phyloP scores from a whole-genome alignment of 2,329 filamentous ascomycete genomes.

The Trichoderma arundinaceum region DNA sequence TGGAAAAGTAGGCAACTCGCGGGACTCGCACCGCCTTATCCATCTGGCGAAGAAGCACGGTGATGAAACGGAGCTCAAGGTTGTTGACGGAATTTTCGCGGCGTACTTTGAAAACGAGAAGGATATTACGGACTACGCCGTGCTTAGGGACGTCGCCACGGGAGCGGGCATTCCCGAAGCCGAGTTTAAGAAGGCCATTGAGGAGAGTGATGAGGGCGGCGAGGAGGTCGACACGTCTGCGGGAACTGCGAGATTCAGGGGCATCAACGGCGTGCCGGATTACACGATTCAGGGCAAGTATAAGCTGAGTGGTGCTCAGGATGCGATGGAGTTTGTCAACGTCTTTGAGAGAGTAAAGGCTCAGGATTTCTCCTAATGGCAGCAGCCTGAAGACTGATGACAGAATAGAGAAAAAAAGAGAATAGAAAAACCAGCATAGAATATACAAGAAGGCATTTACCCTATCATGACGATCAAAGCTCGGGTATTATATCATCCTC shows the following conservation, averaged over 20 bases:
- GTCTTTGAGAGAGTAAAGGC: slow-evolving; percentile 65
- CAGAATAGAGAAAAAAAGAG: neutral
- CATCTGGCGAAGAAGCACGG: slow-evolving; percentile 56
- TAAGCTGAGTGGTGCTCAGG: slow-evolving; percentile 72
- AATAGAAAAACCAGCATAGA: neutral
- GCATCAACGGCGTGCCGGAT: slow-evolving; percentile 71
- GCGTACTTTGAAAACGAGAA: slow-evolving; percentile 51
- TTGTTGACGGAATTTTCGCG: slow-evolving; percentile 54
- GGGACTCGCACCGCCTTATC: slow-evolving; percentile 55
- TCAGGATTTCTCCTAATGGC: slow-evolving; percentile 33
- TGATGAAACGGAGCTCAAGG: slow-evolving; percentile 59
- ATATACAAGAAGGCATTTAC: neutral
- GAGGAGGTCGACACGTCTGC: slow-evolving; percentile 44
- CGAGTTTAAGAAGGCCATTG: slow-evolving; percentile 46
- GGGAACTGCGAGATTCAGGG: slow-evolving; percentile 39
- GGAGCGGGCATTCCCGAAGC: slow-evolving; percentile 54
- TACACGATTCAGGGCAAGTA: slow-evolving; percentile 73
- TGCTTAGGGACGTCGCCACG: slow-evolving; percentile 45
- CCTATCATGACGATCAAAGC: too few relatives aligned
- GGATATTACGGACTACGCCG: slow-evolving; percentile 51
- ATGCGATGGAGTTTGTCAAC: slow-evolving; percentile 66
- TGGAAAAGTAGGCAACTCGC: slow-evolving; percentile 52
- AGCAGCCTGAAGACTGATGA: neutral
- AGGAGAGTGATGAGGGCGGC: slow-evolving; percentile 56
- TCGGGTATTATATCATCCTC: neutral